Percentiles rank a stretch among this genome's conserved stretches.
phyloP scores from a whole-genome alignment of 176 grass and related monocot species.

The Carex cristatella region DNA sequence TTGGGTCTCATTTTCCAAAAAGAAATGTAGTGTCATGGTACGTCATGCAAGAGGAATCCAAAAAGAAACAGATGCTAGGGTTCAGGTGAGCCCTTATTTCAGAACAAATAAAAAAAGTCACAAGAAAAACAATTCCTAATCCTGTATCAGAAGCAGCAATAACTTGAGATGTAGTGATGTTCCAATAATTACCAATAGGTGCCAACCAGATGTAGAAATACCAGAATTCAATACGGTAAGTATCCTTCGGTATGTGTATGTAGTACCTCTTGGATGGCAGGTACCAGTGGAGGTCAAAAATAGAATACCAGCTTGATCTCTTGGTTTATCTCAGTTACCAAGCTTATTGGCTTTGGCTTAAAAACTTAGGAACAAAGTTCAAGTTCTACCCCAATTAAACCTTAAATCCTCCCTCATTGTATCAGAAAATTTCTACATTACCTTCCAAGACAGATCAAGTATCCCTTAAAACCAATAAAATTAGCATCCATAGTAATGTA shows the following conservation, averaged over 20 bases:
- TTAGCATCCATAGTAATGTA: not conserved
- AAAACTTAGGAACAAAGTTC: not conserved
- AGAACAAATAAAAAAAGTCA: not conserved
- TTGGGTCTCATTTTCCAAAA: not conserved
- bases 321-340: not conserved
- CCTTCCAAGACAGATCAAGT: not conserved
- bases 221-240: not conserved
- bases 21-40: not conserved
- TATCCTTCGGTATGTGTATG: not conserved
- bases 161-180: not conserved
- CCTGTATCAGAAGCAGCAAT: not conserved
- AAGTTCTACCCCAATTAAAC: not conserved
- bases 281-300: not conserved
- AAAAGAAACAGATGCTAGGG: not conserved
- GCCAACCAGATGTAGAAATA: not conserved
- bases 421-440: not conserved
- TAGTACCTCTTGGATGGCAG: not conserved
- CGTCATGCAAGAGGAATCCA: not conserved
- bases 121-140: not conserved
- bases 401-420: not conserved
- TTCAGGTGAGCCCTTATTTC: not conserved
- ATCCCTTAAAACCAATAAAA: not conserved
- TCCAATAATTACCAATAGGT: not conserved
- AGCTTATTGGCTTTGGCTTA: not conserved
- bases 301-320: not conserved